A percentile compares a stretch with the other conserved stretches of the same genome.
Evolutionary conservation across 2,329 filamentous ascomycete genomes (phyloP).

Genomic region (Escovopsis sp.): DNA sequence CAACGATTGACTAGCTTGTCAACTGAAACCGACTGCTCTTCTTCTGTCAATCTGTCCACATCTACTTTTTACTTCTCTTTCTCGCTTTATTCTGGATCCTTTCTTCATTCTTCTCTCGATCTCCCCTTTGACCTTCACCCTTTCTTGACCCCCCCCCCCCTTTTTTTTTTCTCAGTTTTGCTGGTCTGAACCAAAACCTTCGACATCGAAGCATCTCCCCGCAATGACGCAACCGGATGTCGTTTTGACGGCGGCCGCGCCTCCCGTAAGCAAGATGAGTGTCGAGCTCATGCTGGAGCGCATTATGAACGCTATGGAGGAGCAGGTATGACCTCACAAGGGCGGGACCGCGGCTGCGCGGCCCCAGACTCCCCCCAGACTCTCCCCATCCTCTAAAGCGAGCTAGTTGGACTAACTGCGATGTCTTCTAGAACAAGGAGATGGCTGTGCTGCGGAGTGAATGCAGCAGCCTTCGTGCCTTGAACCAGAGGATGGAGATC

Average conservation of each 20-base stretch:
- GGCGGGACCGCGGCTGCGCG: too few relatives aligned
- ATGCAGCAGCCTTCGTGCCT: slow-evolving; percentile 11
- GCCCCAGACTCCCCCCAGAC: not conserved
- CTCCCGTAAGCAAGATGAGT: slow-evolving; percentile 4
- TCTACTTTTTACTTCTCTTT: too few relatives aligned
- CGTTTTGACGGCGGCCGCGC: slow-evolving; percentile 4
- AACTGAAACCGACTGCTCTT: not conserved
- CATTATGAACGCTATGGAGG: slow-evolving; percentile 10
- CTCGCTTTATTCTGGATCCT: not conserved
- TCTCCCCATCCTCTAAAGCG: not conserved
- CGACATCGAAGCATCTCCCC: not conserved
- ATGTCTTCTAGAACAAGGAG: slow-evolving; percentile 9
- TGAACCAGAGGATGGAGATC: slow-evolving; percentile 10
- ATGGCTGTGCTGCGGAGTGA: slow-evolving; percentile 11
- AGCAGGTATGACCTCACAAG: slow-evolving; percentile 5
- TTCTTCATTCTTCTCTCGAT: too few relatives aligned
- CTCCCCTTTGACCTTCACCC: too few relatives aligned
- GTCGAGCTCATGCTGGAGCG: slow-evolving; percentile 9
- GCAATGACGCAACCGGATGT: not conserved
- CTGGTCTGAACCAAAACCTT: too few relatives aligned
- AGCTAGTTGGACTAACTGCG: not conserved
- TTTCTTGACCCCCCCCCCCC: too few relatives aligned
- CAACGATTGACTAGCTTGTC: too few relatives aligned
- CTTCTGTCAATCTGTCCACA: too few relatives aligned
- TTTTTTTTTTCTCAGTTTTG: too few relatives aligned